Conservation (phyloP, 2,329 filamentous ascomycete genomes). For the Trichoderma sp. region DNA sequence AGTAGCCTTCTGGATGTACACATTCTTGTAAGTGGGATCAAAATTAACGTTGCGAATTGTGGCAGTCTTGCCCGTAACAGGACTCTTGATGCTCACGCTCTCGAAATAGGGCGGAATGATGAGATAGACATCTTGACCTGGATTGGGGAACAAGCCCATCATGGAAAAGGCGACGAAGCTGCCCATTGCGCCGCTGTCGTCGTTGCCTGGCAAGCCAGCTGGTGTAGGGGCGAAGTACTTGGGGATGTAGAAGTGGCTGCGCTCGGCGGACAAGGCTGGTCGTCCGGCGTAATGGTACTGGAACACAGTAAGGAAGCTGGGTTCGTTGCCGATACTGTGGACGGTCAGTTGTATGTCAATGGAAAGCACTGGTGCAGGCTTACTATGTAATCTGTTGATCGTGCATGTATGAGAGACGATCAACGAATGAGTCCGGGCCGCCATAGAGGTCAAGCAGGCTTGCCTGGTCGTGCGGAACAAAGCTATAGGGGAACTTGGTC, state of each 20-base stretch:
- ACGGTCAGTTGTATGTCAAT: neutral
- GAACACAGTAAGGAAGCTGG: slow-evolving; percentile 64
- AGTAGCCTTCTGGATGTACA: slow-evolving; percentile 68
- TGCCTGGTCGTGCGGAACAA: slow-evolving; percentile 57
- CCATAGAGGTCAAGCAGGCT: slow-evolving; percentile 61
- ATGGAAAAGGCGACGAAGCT: slow-evolving; percentile 66
- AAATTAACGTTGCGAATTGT: slow-evolving; percentile 64
- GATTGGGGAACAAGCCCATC: slow-evolving; percentile 71
- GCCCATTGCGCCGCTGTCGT: slow-evolving; percentile 72
- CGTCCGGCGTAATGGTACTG: slow-evolving; percentile 71
- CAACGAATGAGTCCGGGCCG: slow-evolving; percentile 58
- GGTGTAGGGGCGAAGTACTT: slow-evolving; percentile 61
- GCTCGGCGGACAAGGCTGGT: slow-evolving; percentile 56
- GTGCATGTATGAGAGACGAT: slow-evolving; percentile 66
- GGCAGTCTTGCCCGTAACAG: slow-evolving; percentile 61
- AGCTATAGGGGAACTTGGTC: slow-evolving; percentile 38
- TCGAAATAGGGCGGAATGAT: slow-evolving; percentile 70
- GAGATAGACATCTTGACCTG: slow-evolving; percentile 71
- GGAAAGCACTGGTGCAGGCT: neutral
- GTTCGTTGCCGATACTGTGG: slow-evolving; percentile 66
- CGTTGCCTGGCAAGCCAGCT: slow-evolving; percentile 67
- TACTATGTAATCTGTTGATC: slow-evolving; percentile 53
- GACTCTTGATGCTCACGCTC: slow-evolving; percentile 59
- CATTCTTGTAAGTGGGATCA: slow-evolving; percentile 57
- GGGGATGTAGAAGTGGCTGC: slow-evolving; percentile 67